A percentile compares a stretch with the other conserved stretches of the same genome.
Conservation (phyloP, 305 asterid species). For the Striga hermonthica region DNA sequence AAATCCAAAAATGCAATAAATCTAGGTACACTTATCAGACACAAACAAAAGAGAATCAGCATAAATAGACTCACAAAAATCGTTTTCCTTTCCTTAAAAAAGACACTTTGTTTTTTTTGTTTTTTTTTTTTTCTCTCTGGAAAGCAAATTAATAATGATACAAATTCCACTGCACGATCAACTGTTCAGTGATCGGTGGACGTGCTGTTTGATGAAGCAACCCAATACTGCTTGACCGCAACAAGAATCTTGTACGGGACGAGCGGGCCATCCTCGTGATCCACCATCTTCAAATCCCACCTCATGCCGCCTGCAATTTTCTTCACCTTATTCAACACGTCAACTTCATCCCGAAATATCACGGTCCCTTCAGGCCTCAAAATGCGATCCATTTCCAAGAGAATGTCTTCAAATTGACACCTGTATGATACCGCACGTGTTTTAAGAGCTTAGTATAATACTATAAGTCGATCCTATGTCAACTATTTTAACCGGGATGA, state of each 20-base stretch:
- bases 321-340: conserved; percentile 67
- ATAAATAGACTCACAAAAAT: conserved; percentile 9
- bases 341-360: conserved; percentile 73
- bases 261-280: conserved; percentile 87
- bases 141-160: conserved; percentile 18
- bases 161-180: neutral
- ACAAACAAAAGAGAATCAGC: conserved; percentile 16
- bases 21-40: conserved; percentile 34
- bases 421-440: conserved; percentile 34
- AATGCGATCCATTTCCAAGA: conserved; percentile 84
- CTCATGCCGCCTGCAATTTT: conserved; percentile 70
- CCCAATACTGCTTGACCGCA: conserved; percentile 69
- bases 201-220: conserved; percentile 39
- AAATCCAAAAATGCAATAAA: conserved; percentile 26
- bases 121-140: neutral
- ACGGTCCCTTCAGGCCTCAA: conserved; percentile 78
- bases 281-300: conserved; percentile 71
- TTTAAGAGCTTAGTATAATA: neutral
- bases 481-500: too few relatives aligned
- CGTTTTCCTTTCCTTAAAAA: too few relatives aligned
- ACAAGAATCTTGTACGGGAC: conserved; percentile 80
- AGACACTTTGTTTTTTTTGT: neutral
- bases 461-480: too few relatives aligned
- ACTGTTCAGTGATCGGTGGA: conserved; percentile 39
- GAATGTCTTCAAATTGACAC: conserved; percentile 80